Evolutionary conservation across 371 early-diverging fungal genomes (phyloP).

Genomic region (Funneliformis caledonium): DNA sequence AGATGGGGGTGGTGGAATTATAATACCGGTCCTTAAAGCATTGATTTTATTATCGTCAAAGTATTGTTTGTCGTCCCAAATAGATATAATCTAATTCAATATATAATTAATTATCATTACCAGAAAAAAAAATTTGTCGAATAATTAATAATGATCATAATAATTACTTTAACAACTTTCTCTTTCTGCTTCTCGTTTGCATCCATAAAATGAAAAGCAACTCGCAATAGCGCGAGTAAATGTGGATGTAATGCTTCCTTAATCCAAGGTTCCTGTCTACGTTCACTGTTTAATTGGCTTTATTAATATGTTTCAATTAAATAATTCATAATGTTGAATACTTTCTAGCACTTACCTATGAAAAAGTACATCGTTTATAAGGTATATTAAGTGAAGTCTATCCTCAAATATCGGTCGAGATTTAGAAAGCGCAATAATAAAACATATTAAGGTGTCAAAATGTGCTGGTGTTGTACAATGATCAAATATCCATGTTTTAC

Average conservation of each 20-base stretch:
- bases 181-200: slow-evolving; percentile 51
- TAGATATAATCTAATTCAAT: slow-evolving; percentile 54
- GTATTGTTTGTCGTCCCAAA: slow-evolving; percentile 60
- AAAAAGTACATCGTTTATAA: slow-evolving; percentile 63
- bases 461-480: slow-evolving; percentile 55
- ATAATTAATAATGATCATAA: neutral
- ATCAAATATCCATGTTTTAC: slow-evolving; percentile 64
- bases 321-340: neutral
- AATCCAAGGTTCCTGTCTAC: slow-evolving; percentile 61
- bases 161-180: slow-evolving; percentile 61
- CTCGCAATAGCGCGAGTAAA: slow-evolving; percentile 55
- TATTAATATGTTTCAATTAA: neutral
- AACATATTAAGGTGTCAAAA: slow-evolving; percentile 49
- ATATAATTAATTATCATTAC: neutral
- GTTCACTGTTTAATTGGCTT: slow-evolving; percentile 48
- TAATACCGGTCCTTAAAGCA: slow-evolving; percentile 49
- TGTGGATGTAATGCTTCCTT: slow-evolving; percentile 58
- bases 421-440: slow-evolving; percentile 53
- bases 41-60: slow-evolving; percentile 52
- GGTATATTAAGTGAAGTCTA: slow-evolving; percentile 61
- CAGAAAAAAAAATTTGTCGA: neutral
- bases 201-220: slow-evolving; percentile 57
- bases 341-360: slow-evolving; percentile 52
- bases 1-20: slow-evolving; percentile 46
- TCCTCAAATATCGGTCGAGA: slow-evolving; percentile 57